A percentile compares a stretch with the other conserved stretches of the same genome.
Evolutionary conservation across 169 alveolate genomes (phyloP).

Genomic region (Eimeria maxima): DNA sequence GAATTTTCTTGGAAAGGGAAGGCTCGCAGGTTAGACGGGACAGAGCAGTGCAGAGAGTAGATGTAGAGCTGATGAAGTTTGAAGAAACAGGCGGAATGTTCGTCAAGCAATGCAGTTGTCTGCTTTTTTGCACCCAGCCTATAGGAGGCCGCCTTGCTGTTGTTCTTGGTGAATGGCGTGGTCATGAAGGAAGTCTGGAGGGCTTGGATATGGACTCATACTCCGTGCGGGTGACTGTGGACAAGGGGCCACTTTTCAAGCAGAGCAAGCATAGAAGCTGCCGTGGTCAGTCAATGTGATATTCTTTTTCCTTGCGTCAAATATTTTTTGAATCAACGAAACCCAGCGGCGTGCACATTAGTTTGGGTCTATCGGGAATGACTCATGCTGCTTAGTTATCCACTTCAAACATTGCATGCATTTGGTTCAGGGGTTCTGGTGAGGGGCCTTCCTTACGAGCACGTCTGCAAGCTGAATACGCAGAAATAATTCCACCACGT

Average conservation of each 20-base stretch:
- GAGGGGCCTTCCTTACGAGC: slow-evolving; percentile 81
- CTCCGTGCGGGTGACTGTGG: slow-evolving; percentile 55
- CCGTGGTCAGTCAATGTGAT: not conserved
- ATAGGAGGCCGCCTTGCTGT: slow-evolving; percentile 79
- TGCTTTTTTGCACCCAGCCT: slow-evolving; percentile 21
- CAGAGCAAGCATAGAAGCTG: not conserved
- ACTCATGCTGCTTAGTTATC: not conserved
- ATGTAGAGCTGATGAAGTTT: not conserved
- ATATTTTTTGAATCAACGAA: not conserved
- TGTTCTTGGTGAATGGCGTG: slow-evolving; percentile 77
- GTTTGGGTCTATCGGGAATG: not conserved
- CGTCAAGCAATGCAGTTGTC: not conserved
- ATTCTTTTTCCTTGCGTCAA: not conserved
- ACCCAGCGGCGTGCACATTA: not conserved
- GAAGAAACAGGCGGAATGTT: not conserved
- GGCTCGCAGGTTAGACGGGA: not conserved
- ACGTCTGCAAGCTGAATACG: slow-evolving; percentile 70
- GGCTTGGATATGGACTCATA: slow-evolving; percentile 62
- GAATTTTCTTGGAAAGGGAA: not conserved
- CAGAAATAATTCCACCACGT: not conserved
- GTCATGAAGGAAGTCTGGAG: slow-evolving; percentile 77
- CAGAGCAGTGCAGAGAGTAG: not conserved
- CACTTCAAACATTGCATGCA: too few relatives aligned
- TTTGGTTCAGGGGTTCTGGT: slow-evolving; percentile 29
- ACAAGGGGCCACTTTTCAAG: slow-evolving; percentile 78